Evolutionary conservation across 2,329 filamentous ascomycete species (phyloP).

Genomic region (Whalleya microplaca): DNA sequence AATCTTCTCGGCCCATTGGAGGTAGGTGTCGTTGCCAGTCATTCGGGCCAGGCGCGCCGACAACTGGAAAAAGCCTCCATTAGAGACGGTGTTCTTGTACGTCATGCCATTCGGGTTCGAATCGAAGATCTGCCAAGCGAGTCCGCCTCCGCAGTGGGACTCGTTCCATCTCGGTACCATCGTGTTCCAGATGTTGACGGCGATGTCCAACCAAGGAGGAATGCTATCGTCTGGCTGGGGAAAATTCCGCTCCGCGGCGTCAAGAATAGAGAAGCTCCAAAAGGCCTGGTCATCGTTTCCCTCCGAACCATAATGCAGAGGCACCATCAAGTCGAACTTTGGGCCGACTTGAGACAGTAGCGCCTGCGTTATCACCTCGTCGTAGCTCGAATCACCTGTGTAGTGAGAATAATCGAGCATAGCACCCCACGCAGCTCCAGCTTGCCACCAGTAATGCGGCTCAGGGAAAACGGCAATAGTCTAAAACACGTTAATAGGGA

Average conservation of each 20-base stretch:
- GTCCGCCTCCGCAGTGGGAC: conserved; percentile 68
- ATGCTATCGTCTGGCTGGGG: conserved; percentile 60
- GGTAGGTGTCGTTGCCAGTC: conserved; percentile 68
- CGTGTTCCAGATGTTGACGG: conserved; percentile 72
- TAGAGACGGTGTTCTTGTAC: conserved; percentile 83
- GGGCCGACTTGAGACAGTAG: conserved; percentile 62
- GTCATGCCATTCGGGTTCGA: conserved; percentile 74
- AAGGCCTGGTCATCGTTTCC: conserved; percentile 79
- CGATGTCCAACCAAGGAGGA: conserved; percentile 69
- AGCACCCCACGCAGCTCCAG: conserved; percentile 67
- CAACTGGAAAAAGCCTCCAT: conserved; percentile 83
- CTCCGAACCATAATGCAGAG: conserved; percentile 59
- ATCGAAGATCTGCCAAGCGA: conserved; percentile 81
- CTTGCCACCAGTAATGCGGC: conserved; percentile 73
- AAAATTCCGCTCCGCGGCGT: conserved; percentile 70
- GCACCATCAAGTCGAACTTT: conserved; percentile 62
- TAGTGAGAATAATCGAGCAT: conserved; percentile 73
- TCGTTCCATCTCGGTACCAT: conserved; percentile 73
- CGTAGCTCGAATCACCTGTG: conserved; percentile 66
- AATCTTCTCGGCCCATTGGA: conserved; percentile 68
- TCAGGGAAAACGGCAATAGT: conserved; percentile 65
- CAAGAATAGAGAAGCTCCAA: conserved; percentile 70
- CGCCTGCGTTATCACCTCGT: conserved; percentile 61
- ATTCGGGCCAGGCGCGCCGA: conserved; percentile 74
- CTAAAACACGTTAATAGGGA: conserved; percentile 33